These are phyloP conservation scores for Penicillium lividum DNA, from an alignment of 495 filamentous ascomycete genomes.

Conservation along the genomic window DNA sequence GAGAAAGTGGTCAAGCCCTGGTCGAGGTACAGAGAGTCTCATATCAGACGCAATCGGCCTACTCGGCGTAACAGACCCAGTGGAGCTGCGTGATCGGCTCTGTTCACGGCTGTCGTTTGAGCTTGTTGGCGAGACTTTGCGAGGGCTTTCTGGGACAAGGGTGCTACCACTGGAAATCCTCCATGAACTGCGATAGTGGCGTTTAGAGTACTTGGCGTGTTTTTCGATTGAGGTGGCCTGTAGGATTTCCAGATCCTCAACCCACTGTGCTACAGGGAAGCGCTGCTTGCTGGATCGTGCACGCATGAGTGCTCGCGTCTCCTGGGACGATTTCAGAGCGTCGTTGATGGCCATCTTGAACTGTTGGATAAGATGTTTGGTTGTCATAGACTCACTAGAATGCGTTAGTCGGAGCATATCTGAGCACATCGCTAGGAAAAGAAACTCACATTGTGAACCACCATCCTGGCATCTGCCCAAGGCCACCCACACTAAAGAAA, in stretches of 20 bases:
- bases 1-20: slow-evolving; percentile 4
- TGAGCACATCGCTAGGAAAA: neutral
- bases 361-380: slow-evolving; percentile 68
- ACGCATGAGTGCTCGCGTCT: slow-evolving; percentile 66
- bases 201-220: slow-evolving; percentile 39
- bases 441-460: slow-evolving; percentile 55
- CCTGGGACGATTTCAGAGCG: slow-evolving; percentile 61
- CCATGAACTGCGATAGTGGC: slow-evolving; percentile 22
- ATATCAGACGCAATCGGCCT: slow-evolving; percentile 10
- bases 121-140: slow-evolving; percentile 8
- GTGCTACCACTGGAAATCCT: slow-evolving; percentile 32
- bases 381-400: slow-evolving; percentile 60
- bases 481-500: slow-evolving; percentile 51
- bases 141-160: slow-evolving; percentile 10
- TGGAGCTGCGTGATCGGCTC: slow-evolving; percentile 12
- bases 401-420: neutral
- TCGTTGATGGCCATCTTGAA: slow-evolving; percentile 70
- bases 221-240: slow-evolving; percentile 55
- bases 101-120: slow-evolving; percentile 13
- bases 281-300: slow-evolving; percentile 72
- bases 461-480: slow-evolving; percentile 81
- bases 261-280: slow-evolving; percentile 74
- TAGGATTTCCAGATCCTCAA: slow-evolving; percentile 63
- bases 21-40: slow-evolving; percentile 12
- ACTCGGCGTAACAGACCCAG: slow-evolving; percentile 7